A percentile compares a stretch with the other conserved stretches of the same genome.
These are phyloP conservation scores for Crithidia acanthocephali DNA, from an alignment of 208 protist genomes.

Conservation along the genomic window DNA sequence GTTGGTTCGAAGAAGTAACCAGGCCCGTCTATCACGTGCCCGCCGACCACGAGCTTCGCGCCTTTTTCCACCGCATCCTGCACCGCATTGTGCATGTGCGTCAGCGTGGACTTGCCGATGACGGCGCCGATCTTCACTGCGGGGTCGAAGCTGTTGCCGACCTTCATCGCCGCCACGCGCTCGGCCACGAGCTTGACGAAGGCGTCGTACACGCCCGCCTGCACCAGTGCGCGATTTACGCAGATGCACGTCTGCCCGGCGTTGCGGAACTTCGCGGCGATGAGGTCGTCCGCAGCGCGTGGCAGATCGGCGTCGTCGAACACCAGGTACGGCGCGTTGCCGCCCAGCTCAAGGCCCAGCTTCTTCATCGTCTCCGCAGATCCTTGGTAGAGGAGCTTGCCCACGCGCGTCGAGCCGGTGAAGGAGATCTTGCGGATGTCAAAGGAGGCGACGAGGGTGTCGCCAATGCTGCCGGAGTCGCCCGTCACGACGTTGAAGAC, in stretches of 20 bases:
- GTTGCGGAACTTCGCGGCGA: slow-evolving; percentile 80
- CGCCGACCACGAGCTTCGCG: slow-evolving; percentile 70
- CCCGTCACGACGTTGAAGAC: slow-evolving; percentile 90
- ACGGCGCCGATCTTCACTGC: slow-evolving; percentile 67
- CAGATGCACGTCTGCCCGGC: slow-evolving; percentile 93
- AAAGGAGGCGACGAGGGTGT: slow-evolving; percentile 63
- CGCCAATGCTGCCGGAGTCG: slow-evolving; percentile 60
- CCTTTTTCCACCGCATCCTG: slow-evolving; percentile 70
- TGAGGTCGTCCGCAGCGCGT: slow-evolving; percentile 60
- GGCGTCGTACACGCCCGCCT: slow-evolving; percentile 60
- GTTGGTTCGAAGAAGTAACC: slow-evolving; percentile 91
- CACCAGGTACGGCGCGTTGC: slow-evolving; percentile 92
- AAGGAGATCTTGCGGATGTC: slow-evolving; percentile 88
- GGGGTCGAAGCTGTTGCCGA: slow-evolving; percentile 78
- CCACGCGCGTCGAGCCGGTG: slow-evolving; percentile 85
- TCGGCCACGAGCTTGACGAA: slow-evolving; percentile 60
- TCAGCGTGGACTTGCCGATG: slow-evolving; percentile 48
- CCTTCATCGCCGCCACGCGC: slow-evolving; percentile 46
- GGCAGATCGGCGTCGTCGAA: slow-evolving; percentile 89
- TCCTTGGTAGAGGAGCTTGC: slow-evolving; percentile 64
- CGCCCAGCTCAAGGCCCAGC: slow-evolving; percentile 91
- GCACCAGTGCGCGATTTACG: slow-evolving; percentile 82
- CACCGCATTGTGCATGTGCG: slow-evolving; percentile 55
- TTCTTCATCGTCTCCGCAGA: slow-evolving; percentile 81
- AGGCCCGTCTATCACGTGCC: slow-evolving; percentile 37